Base-by-base conservation (phyloP, 805 yeast genomes). In the Saccharomycopsis oosterbeekiorum region DNA sequence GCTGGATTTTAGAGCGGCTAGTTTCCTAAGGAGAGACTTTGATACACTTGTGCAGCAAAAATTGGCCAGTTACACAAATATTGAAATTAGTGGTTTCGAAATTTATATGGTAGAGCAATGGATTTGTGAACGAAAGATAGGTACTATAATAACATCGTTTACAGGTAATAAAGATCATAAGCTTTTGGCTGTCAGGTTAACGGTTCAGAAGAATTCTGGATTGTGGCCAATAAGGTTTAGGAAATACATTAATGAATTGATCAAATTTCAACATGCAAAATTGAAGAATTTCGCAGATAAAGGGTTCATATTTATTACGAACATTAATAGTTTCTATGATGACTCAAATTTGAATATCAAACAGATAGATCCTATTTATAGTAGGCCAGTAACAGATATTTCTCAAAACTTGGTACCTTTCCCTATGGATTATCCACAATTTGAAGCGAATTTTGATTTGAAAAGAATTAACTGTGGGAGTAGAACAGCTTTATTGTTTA, bases 71-170 rank as follows among this genome's bases (percentile, higher is more conserved):
- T 61, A 56, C 21, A 10, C 26, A 12, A 19, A 24, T 12, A 57
- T 64, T 14, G 60, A 62, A 21, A 56, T 64, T 9, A n/a, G 21
- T 21, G 98, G 99, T 1, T 90, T 87, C 70, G 98, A 94, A 72
- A 81, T 88, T 15, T 94, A 94, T 70, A 77, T 94, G 43, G 96
- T 93, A 11, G 98, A 94, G 71, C 97, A 93, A 71, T 94, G 99
- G 99, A 86, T 88, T 2, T 79, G 86, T 40, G 85, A 84, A 62
- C 76, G 98, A 55, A 77, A 80, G 51, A 74, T 83, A 12, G 84
- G 88, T 29, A 78, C 86, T 1, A 78, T 88, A 4, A 85, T 93
- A 17, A 83, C 94, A 1, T 83, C 93, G 0, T 94, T 81, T 71
- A 93, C 98, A 0, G 99, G 99, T 2, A 88, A 90, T 68, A 69